Evolutionary conservation across 2,329 filamentous ascomycete genomes (phyloP).

Genomic region (Alternaria panax): DNA sequence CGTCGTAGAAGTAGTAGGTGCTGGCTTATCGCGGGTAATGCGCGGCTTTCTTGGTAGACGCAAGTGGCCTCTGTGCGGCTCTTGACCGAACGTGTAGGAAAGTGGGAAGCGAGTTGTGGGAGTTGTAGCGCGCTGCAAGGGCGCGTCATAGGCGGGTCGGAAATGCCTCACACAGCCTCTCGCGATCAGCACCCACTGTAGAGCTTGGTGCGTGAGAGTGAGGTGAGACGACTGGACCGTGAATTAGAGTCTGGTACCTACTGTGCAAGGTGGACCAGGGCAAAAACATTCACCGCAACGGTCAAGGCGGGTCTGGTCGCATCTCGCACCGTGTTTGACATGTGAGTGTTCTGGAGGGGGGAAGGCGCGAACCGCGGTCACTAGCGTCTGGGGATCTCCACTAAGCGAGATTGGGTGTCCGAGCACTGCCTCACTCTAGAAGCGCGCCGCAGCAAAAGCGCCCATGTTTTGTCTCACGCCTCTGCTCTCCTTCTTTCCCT

Average conservation of each 20-base stretch:
- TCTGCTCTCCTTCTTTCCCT: slow-evolving; percentile 20
- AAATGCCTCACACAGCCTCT: slow-evolving; percentile 16
- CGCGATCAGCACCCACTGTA: slow-evolving; percentile 14
- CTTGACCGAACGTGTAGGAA: not conserved
- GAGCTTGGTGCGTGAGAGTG: slow-evolving; percentile 13
- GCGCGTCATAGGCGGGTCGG: slow-evolving; percentile 26
- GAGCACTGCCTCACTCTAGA: slow-evolving; percentile 28
- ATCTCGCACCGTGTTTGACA: slow-evolving; percentile 12
- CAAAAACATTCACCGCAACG: not conserved
- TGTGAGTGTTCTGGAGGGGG: slow-evolving; percentile 15
- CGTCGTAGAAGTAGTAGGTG: not conserved
- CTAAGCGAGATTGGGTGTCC: slow-evolving; percentile 29
- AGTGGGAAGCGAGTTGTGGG: not conserved
- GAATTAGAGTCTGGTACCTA: slow-evolving; percentile 2
- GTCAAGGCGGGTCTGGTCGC: not conserved
- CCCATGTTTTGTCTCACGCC: slow-evolving; percentile 20
- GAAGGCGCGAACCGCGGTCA: not conserved
- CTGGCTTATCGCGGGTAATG: not conserved
- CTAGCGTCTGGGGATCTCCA: not conserved
- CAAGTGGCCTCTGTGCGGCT: not conserved
- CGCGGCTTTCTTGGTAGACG: not conserved
- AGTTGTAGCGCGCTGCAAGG: slow-evolving; percentile 25
- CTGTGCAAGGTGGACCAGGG: slow-evolving; percentile 1
- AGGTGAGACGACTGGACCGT: slow-evolving; percentile 7
- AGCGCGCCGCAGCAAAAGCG: slow-evolving; percentile 18